phyloP scores from a whole-genome alignment of 768 basidiomycete genomes.

The Daedaleopsis sinensis region DNA sequence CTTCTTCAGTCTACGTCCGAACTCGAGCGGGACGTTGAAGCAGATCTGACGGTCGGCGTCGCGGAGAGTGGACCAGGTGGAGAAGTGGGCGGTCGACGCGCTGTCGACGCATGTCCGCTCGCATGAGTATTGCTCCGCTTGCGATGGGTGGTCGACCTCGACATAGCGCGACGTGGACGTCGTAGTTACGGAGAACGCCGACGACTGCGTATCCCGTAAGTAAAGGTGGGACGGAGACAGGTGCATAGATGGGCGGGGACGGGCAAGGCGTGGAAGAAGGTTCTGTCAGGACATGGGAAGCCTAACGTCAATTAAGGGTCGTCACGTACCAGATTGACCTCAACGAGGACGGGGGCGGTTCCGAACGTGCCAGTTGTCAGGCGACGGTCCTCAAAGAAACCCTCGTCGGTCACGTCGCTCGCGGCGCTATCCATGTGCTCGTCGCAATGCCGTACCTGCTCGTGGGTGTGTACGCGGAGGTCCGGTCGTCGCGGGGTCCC shows the following conservation, averaged over 20 bases:
- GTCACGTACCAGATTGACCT: slow-evolving; percentile 29
- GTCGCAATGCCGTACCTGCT: slow-evolving; percentile 1
- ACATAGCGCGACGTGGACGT: slow-evolving; percentile 39
- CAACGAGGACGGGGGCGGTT: slow-evolving; percentile 28
- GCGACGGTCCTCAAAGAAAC: slow-evolving; percentile 29
- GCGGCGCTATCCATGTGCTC: slow-evolving; percentile 3
- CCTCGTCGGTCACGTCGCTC: slow-evolving; percentile 26
- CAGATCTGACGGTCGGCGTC: slow-evolving; percentile 22
- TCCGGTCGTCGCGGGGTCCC: slow-evolving; percentile 5
- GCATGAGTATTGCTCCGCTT: background rate
- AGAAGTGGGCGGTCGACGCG: slow-evolving; percentile 7
- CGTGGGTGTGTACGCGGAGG: background rate
- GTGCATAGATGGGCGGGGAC: background rate
- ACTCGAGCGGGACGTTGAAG: slow-evolving; percentile 24
- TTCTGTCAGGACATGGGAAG: background rate
- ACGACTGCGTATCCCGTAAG: slow-evolving; percentile 24
- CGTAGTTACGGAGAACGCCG: slow-evolving; percentile 39
- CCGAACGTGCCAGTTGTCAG: slow-evolving; percentile 21
- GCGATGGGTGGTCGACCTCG: slow-evolving; percentile 31
- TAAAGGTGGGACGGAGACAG: background rate
- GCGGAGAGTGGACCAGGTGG: slow-evolving; percentile 27
- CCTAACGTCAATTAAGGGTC: background rate
- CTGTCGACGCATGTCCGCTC: background rate
- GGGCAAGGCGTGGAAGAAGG: background rate
- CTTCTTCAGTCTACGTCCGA: slow-evolving; percentile 23